Conservation (phyloP, 2,329 filamentous ascomycete genomes). For the Alternaria brassicae region DNA sequence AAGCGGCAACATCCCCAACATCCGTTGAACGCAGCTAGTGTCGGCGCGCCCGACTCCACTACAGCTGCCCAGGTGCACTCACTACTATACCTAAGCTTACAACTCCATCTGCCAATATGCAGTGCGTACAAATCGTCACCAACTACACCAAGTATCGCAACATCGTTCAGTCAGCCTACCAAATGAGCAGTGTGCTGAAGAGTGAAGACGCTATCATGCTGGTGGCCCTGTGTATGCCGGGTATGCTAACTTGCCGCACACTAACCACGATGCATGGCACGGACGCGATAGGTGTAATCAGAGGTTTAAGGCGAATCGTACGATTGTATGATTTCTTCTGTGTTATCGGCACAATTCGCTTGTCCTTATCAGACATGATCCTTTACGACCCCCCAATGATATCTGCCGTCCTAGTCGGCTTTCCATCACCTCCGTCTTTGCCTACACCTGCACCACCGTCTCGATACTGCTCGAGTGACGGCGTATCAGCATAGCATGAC, state of each 20-base stretch:
- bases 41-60: neutral
- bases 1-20: conserved; percentile 6
- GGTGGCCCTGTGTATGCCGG: too few relatives aligned
- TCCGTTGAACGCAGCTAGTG: conserved; percentile 6
- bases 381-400: conserved; percentile 8
- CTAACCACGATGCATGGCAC: neutral
- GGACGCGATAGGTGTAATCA: neutral
- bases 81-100: neutral
- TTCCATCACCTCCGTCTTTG: neutral
- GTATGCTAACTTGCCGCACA: neutral
- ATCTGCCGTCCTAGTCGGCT: conserved; percentile 10
- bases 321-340: neutral
- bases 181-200: too few relatives aligned
- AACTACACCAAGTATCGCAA: too few relatives aligned
- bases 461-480: conserved; percentile 25
- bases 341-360: neutral
- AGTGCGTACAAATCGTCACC: too few relatives aligned
- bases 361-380: neutral
- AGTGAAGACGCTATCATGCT: too few relatives aligned
- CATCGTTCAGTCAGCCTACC: too few relatives aligned
- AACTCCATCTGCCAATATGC: too few relatives aligned
- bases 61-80: neutral
- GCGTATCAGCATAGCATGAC: conserved; percentile 51
- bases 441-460: neutral
- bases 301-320: neutral